phyloP scores from a whole-genome alignment of 2,329 filamentous ascomycete species.

The Shiraia bambusicola region DNA sequence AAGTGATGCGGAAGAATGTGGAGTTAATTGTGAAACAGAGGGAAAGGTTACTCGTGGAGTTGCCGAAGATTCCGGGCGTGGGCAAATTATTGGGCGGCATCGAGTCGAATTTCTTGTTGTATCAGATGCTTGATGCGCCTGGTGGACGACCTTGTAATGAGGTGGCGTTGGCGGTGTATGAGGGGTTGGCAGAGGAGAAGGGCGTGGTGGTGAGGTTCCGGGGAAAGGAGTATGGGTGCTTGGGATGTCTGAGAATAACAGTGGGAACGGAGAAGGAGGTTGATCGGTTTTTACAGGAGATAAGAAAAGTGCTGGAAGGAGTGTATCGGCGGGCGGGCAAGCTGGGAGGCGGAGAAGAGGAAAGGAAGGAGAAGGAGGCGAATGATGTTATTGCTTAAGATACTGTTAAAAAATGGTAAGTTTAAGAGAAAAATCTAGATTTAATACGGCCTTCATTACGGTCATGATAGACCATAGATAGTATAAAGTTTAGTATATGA shows the following conservation, averaged over 20 bases:
- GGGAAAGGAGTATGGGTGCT: conserved; percentile 87
- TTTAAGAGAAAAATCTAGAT: too few relatives aligned
- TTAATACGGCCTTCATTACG: too few relatives aligned
- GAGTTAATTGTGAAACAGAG: conserved; percentile 74
- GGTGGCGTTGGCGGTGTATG: conserved; percentile 77
- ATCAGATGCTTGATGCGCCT: conserved; percentile 74
- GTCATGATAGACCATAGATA: neutral
- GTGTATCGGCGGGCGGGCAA: conserved; percentile 46
- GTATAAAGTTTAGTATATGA: neutral
- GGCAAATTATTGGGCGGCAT: conserved; percentile 78
- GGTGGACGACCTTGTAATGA: conserved; percentile 75
- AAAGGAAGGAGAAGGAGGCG: conserved; percentile 51
- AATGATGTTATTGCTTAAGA: conserved; percentile 52
- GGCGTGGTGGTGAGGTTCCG: conserved; percentile 93
- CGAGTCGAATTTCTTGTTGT: conserved; percentile 86
- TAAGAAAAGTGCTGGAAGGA: conserved; percentile 56
- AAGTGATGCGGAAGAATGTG: conserved; percentile 70
- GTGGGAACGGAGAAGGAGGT: conserved; percentile 89
- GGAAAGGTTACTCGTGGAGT: conserved; percentile 69
- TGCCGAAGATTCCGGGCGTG: conserved; percentile 75
- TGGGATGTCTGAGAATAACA: conserved; percentile 86
- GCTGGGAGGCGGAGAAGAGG: conserved; percentile 42
- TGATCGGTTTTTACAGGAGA: conserved; percentile 70
- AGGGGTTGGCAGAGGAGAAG: conserved; percentile 77
- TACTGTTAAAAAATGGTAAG: too few relatives aligned